Evolutionary conservation across 2,329 filamentous ascomycete species (phyloP).

Genomic region (Diaporthe velutina): DNA sequence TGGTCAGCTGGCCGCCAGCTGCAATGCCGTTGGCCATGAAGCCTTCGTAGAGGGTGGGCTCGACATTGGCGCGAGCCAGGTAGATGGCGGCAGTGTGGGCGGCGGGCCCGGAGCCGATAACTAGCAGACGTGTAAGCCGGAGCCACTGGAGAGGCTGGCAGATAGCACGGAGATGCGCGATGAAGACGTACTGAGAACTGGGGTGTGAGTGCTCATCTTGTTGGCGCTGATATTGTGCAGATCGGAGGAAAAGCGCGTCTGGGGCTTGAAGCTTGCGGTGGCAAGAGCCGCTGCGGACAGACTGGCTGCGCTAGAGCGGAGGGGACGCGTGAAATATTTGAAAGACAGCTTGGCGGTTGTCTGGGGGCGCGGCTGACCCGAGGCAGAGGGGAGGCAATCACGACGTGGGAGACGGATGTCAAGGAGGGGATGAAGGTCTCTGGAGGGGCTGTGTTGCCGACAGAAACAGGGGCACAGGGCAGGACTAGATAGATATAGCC

Average conservation of each 20-base stretch:
- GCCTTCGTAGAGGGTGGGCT: conserved; percentile 96
- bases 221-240: conserved; percentile 57
- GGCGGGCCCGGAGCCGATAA: conserved; percentile 94
- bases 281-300: conserved; percentile 80
- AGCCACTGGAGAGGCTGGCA: not conserved
- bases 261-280: conserved; percentile 70
- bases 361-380: not conserved
- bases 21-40: conserved; percentile 98
- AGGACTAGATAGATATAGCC: conserved; percentile 4
- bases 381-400: not conserved
- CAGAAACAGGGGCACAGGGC: not conserved
- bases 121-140: conserved; percentile 50
- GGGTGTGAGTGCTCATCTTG: conserved; percentile 83
- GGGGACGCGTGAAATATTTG: conserved; percentile 80
- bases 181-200: conserved; percentile 82
- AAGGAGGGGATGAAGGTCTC: not conserved
- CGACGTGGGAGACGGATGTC: not conserved
- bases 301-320: conserved; percentile 80
- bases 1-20: conserved; percentile 95
- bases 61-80: conserved; percentile 91
- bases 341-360: conserved; percentile 90
- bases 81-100: conserved; percentile 98
- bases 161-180: conserved; percentile 32
- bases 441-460: conserved; percentile 12
- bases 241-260: conserved; percentile 49